Evolutionary conservation across 2,329 filamentous ascomycete species (phyloP).

Genomic region (Penicillium rolfsii): DNA sequence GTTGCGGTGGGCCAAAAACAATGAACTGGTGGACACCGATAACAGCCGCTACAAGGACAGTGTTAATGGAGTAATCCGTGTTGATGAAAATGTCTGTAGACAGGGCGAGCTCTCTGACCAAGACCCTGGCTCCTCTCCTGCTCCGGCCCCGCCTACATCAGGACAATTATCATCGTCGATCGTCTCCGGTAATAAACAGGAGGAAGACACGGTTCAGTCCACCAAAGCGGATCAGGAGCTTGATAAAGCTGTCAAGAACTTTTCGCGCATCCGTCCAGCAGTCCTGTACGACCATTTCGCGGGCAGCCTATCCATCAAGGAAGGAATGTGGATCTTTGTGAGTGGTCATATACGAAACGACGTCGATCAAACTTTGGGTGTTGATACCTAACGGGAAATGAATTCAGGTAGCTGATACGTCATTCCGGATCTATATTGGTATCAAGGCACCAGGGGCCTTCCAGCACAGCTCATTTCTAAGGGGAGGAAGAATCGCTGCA

Average conservation of each 20-base stretch:
- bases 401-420: conserved; percentile 66
- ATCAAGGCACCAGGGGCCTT: conserved; percentile 89
- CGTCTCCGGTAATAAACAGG: conserved; percentile 9
- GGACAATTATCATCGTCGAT: conserved; percentile 28
- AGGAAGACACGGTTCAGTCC: conserved; percentile 58
- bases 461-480: conserved; percentile 87
- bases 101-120: conserved; percentile 47
- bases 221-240: conserved; percentile 65
- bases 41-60: conserved; percentile 73
- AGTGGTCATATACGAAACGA: conserved; percentile 20
- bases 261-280: conserved; percentile 69
- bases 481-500: conserved; percentile 77
- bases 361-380: too few species aligned
- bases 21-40: conserved; percentile 74
- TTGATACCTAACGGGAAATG: not conserved
- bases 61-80: conserved; percentile 70
- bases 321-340: conserved; percentile 91
- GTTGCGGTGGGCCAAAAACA: conserved; percentile 87
- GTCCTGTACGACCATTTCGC: conserved; percentile 78
- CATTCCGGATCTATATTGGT: conserved; percentile 77
- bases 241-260: conserved; percentile 62
- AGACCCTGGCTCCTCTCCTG: conserved; percentile 17
- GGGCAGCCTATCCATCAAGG: conserved; percentile 72
- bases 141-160: conserved; percentile 16
- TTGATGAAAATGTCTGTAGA: conserved; percentile 62